Evolutionary conservation across 2,329 filamentous ascomycete genomes (phyloP), one percentile per base, ranked within the genome.

Genomic region (Claviceps paspali): DNA sequence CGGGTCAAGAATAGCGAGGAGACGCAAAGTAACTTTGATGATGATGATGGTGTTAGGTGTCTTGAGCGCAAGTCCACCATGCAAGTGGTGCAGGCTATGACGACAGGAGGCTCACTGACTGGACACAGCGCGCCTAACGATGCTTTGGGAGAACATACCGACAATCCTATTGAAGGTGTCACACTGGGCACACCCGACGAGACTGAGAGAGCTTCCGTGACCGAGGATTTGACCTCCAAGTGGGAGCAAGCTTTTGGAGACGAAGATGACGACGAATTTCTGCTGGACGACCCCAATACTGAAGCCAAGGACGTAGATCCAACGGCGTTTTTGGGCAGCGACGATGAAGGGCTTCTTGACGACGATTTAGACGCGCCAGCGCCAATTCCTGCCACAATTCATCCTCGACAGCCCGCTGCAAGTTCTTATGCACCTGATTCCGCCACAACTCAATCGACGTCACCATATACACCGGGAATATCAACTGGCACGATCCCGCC

Each of bases 181-280:
- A 18, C 30, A 17, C 31, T 37, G 11, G 18, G 6, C 17, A 12
- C 11, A 3, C 19, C 34, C 17, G 40, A 33, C 14, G 33, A 33
- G 24, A 39, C 43, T 28, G 45, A 50, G 27, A 41, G 42, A 6
- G 43, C 48, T 15, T 43, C 49, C n/a, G 41, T 49, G 5, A 62
- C 70, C 6, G 70, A 78, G 29, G 82, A 88, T 50, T 56, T 91
- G 29, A 79, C 81, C 32, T 82, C 82, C 14, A 78, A 84, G 47
- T 94, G 88, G 83, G 74, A 84, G 45, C 80, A 82, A 33, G 82
- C 84, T 30, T 73, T 95, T 48, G 82, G 65, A 11, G 80, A 82
- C 34, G 80, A 87, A 45, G 76, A 85, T 42, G 75, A 85, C 43
- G 76, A 77, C 18, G 66, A 67, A 18, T 68, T 77, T 29, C 64